Percentiles rank a stretch among this genome's conserved stretches.
Evolutionary conservation across 345 rosid species (phyloP).

Genomic region (Ricinus communis): DNA sequence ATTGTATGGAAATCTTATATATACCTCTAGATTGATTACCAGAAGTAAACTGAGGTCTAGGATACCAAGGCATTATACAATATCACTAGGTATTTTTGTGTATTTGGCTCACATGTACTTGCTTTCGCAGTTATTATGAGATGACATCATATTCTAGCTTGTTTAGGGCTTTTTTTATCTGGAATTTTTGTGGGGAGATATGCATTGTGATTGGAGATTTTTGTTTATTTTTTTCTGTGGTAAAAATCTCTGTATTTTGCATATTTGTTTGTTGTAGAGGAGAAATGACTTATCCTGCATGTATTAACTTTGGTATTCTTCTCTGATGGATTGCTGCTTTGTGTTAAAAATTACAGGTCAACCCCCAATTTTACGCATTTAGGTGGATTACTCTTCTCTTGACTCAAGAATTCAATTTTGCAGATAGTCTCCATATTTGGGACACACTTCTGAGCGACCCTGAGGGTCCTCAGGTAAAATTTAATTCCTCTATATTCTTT

Average conservation of each 20-base stretch:
- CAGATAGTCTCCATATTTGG: conserved; percentile 92
- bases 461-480: conserved; percentile 88
- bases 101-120: background rate
- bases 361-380: conserved; percentile 96
- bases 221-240: no score
- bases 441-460: conserved; percentile 91
- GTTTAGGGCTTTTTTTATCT: background rate
- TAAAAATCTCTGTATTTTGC: no score
- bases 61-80: no score
- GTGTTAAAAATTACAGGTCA: conserved; percentile 60
- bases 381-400: conserved; percentile 97
- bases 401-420: conserved; percentile 93
- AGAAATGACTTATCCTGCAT: background rate
- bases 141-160: background rate
- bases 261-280: no score
- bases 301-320: no score
- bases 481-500: background rate
- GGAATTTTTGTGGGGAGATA: background rate
- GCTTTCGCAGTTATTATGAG: background rate
- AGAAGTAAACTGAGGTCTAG: no score
- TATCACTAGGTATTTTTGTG: no score
- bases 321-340: conserved; percentile 1
- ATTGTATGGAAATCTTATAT: background rate
- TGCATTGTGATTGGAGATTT: background rate
- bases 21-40: background rate